Evolutionary conservation across 768 basidiomycete species (phyloP).

Genomic region (Candolleomyces efflorescens): DNA sequence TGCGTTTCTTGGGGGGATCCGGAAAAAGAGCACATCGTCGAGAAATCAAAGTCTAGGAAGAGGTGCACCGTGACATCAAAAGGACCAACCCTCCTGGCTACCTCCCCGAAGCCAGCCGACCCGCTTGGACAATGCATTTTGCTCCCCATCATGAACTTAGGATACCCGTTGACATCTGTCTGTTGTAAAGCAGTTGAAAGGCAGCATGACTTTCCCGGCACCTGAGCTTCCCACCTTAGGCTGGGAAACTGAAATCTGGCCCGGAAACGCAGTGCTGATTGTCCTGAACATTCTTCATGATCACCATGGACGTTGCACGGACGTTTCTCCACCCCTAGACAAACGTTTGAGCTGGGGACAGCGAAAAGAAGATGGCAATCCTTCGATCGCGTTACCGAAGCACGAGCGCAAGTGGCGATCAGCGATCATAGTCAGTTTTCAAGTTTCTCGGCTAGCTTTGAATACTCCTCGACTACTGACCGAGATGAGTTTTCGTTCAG

Average conservation of each 20-base stretch:
- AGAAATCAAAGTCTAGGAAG: slow-evolving; percentile 37
- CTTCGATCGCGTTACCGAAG: background rate
- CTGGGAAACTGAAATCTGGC: too few relatives aligned
- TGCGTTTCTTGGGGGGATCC: slow-evolving; percentile 46
- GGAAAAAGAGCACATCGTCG: slow-evolving; percentile 37
- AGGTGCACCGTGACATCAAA: slow-evolving; percentile 35
- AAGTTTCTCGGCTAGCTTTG: slow-evolving; percentile 32
- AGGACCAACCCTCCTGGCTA: background rate
- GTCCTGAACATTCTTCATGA: background rate
- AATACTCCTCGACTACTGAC: background rate
- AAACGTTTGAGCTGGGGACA: background rate
- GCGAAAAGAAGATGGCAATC: background rate
- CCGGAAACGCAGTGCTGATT: too few relatives aligned
- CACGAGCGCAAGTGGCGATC: slow-evolving; percentile 36
- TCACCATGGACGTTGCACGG: too few relatives aligned
- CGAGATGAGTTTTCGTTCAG: slow-evolving; percentile 17
- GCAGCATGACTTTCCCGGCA: too few relatives aligned
- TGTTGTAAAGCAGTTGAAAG: too few relatives aligned
- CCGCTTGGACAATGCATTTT: slow-evolving; percentile 33
- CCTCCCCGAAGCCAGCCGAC: slow-evolving; percentile 11
- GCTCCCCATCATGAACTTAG: slow-evolving; percentile 23
- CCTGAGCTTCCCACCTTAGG: too few relatives aligned
- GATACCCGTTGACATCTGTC: too few relatives aligned
- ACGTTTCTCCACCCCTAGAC: background rate
- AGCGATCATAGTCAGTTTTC: slow-evolving; percentile 45